Percentiles rank a stretch among this genome's conserved stretches.
phyloP scores from a whole-genome alignment of 1,284 basidiomycete genomes.

The Trametes polyzona region DNA sequence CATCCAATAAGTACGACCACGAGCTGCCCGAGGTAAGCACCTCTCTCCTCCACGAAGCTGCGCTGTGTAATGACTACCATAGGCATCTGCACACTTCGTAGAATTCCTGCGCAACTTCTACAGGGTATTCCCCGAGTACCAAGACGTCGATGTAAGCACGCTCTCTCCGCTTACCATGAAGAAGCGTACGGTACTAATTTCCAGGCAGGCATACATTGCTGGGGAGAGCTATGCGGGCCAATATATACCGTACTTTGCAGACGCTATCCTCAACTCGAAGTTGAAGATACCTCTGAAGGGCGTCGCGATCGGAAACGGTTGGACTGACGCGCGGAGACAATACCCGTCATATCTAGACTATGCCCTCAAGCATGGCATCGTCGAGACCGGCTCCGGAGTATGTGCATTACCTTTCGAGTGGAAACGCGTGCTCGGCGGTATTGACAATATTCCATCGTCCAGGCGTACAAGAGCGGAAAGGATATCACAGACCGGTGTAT shows the following conservation, averaged over 20 bases:
- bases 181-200: background rate
- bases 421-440: too few relatives aligned
- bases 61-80: slow-evolving; percentile 20
- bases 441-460: background rate
- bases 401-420: slow-evolving; percentile 23
- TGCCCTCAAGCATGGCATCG: slow-evolving; percentile 77
- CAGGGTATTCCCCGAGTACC: slow-evolving; percentile 88
- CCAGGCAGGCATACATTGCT: slow-evolving; percentile 81
- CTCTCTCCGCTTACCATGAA: too few relatives aligned
- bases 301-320: slow-evolving; percentile 94
- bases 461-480: slow-evolving; percentile 71
- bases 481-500: slow-evolving; percentile 70
- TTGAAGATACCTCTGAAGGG: slow-evolving; percentile 71
- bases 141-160: slow-evolving; percentile 76
- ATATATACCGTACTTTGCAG: slow-evolving; percentile 95
- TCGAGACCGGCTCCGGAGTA: slow-evolving; percentile 77
- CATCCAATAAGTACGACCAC: slow-evolving; percentile 85
- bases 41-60: background rate
- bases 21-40: slow-evolving; percentile 70
- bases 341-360: slow-evolving; percentile 93
- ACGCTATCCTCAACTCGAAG: slow-evolving; percentile 75
- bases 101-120: slow-evolving; percentile 91
- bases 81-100: slow-evolving; percentile 83
- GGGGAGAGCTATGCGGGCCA: slow-evolving; percentile 99
- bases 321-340: slow-evolving; percentile 91